Evolutionary conservation across 2,329 filamentous ascomycete species (phyloP).

Genomic region (Pleomassaria siparia): DNA sequence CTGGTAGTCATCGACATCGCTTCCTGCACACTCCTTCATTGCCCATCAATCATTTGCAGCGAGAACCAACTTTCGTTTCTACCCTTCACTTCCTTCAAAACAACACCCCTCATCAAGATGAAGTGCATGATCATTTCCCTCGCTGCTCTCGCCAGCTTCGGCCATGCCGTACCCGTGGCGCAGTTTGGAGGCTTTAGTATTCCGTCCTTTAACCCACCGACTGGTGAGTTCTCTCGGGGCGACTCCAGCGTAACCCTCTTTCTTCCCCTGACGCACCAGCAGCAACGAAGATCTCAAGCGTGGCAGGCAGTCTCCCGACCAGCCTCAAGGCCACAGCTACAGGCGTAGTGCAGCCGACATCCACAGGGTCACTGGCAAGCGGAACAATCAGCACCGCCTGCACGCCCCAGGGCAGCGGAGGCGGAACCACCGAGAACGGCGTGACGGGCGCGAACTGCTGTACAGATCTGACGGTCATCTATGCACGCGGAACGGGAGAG

Average conservation of each 20-base stretch:
- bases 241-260: slow-evolving; percentile 3
- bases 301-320: background rate
- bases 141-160: slow-evolving; percentile 22
- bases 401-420: slow-evolving; percentile 16
- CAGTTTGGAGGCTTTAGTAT: slow-evolving; percentile 16
- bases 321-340: slow-evolving; percentile 5
- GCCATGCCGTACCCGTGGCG: slow-evolving; percentile 24
- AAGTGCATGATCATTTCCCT: slow-evolving; percentile 23
- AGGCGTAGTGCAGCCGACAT: slow-evolving; percentile 3
- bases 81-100: background rate
- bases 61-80: slow-evolving; percentile 6
- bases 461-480: slow-evolving; percentile 47
- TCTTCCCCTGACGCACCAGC: slow-evolving; percentile 4
- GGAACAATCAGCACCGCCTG: slow-evolving; percentile 26
- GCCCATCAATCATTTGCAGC: background rate
- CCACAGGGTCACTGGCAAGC: slow-evolving; percentile 7
- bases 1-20: background rate
- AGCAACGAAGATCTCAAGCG: background rate
- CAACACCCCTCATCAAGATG: slow-evolving; percentile 20
- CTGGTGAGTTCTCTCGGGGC: background rate
- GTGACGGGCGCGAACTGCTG: slow-evolving; percentile 44
- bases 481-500: slow-evolving; percentile 47
- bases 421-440: slow-evolving; percentile 42
- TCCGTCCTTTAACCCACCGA: slow-evolving; percentile 16
- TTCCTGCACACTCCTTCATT: background rate